phyloP scores from a whole-genome alignment of 305 asterid species.

The Fraxinus sp. region DNA sequence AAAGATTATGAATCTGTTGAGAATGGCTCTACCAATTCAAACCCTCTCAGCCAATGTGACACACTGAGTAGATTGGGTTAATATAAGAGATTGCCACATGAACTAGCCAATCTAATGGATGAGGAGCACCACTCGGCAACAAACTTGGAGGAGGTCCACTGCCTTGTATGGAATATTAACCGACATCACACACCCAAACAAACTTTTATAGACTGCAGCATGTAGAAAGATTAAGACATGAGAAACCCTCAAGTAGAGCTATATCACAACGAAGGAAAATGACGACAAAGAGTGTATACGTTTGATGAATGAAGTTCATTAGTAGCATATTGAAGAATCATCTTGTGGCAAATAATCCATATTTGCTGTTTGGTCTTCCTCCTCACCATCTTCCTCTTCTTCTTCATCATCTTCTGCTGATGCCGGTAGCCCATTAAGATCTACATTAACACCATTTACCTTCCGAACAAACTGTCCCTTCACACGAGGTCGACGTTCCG shows the following conservation, averaged over 20 bases:
- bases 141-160: neutral
- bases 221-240: neutral
- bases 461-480: slow-evolving; percentile 94
- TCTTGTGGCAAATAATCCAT: slow-evolving; percentile 24
- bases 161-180: neutral
- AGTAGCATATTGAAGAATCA: slow-evolving; percentile 1
- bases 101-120: neutral
- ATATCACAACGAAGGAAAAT: neutral
- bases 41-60: neutral
- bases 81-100: neutral
- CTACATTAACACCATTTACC: slow-evolving; percentile 66
- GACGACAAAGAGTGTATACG: neutral
- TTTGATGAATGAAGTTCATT: neutral
- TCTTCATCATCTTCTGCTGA: slow-evolving; percentile 63
- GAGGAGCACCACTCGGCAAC: neutral
- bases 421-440: slow-evolving; percentile 83
- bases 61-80: neutral
- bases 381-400: slow-evolving; percentile 67
- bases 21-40: neutral
- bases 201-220: neutral
- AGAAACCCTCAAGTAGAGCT: slow-evolving; percentile 20
- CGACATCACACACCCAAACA: neutral
- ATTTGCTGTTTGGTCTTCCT: slow-evolving; percentile 38
- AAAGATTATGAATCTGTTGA: neutral
- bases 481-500: slow-evolving; percentile 89